phyloP scores from a whole-genome alignment of 257 asterid genomes.

The Apocynum venetum region DNA sequence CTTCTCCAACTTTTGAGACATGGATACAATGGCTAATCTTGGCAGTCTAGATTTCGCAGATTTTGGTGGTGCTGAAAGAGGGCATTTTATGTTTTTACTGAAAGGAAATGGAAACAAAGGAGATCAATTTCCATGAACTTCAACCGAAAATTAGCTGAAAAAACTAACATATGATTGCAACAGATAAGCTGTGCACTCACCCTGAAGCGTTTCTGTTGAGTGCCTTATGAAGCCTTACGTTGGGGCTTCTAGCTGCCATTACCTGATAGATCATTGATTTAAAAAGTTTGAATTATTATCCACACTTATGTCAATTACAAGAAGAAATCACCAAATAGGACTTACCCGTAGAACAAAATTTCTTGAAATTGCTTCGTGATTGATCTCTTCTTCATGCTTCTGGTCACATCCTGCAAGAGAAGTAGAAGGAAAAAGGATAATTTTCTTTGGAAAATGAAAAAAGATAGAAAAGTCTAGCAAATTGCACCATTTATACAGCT shows the following conservation, averaged over 20 bases:
- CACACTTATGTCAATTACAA: neutral
- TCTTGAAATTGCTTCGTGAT: conserved; percentile 73
- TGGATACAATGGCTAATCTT: conserved; percentile 43
- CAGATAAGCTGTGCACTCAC: conserved; percentile 25
- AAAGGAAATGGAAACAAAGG: neutral
- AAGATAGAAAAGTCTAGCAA: neutral
- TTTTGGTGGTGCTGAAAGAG: conserved; percentile 86
- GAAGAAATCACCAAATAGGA: conserved; percentile 6
- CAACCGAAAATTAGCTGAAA: neutral
- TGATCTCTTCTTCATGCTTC: conserved; percentile 92
- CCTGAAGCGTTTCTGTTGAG: conserved; percentile 60
- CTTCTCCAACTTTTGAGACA: conserved; percentile 48
- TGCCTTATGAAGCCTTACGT: conserved; percentile 62
- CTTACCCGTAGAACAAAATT: conserved; percentile 89
- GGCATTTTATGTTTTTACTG: conserved; percentile 71
- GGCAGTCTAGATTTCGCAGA: conserved; percentile 60
- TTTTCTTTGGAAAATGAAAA: neutral
- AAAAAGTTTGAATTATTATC: conserved; percentile 1
- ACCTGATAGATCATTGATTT: conserved; percentile 44
- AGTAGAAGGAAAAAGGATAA: neutral
- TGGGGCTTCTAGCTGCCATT: conserved; percentile 98
- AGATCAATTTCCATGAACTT: neutral
- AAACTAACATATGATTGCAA: neutral
- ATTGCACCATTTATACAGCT: neutral
- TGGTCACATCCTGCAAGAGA: conserved; percentile 76